A percentile compares a stretch with the other conserved stretches of the same genome.
Conservation (phyloP, 2,329 filamentous ascomycete species). For the Phyllosticta paracitricarpa region DNA sequence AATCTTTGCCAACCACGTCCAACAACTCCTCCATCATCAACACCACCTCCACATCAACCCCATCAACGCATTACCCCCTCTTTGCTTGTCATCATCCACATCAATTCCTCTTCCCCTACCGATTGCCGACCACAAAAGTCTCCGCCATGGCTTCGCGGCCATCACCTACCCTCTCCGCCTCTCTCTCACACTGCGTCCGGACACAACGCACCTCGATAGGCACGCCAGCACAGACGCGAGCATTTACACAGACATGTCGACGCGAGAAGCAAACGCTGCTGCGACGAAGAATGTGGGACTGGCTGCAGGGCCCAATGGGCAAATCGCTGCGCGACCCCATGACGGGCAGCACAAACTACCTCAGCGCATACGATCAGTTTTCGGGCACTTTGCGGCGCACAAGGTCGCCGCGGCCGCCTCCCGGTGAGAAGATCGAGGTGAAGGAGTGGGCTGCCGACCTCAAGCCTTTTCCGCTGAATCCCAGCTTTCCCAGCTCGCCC, state of each 20-base stretch:
- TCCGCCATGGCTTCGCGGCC: constrained; percentile 24
- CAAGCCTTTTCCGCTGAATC: constrained; percentile 65
- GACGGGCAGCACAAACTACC: constrained; percentile 44
- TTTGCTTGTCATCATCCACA: background rate
- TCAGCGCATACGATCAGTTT: constrained; percentile 41
- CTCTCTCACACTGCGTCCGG: constrained; percentile 15
- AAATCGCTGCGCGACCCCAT: constrained; percentile 38
- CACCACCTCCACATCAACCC: background rate
- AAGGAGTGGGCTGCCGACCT: constrained; percentile 21
- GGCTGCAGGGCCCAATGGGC: constrained; percentile 46
- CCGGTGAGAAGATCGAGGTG: constrained; percentile 20
- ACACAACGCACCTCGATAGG: constrained; percentile 11
- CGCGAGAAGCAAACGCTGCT: constrained; percentile 35
- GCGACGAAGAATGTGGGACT: constrained; percentile 47
- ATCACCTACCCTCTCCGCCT: constrained; percentile 13
- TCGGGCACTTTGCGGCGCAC: constrained; percentile 37
- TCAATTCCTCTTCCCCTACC: background rate
- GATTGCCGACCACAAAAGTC: background rate
- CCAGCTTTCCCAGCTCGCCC: constrained; percentile 56
- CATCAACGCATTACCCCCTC: background rate
- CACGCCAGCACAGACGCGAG: constrained; percentile 14
- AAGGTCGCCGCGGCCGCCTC: background rate
- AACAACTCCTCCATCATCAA: background rate
- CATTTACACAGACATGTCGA: constrained; percentile 28
- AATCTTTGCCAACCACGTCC: background rate